These are phyloP conservation scores for Didymella pinodella DNA, from an alignment of 2,329 filamentous ascomycete species.

Conservation along the genomic window DNA sequence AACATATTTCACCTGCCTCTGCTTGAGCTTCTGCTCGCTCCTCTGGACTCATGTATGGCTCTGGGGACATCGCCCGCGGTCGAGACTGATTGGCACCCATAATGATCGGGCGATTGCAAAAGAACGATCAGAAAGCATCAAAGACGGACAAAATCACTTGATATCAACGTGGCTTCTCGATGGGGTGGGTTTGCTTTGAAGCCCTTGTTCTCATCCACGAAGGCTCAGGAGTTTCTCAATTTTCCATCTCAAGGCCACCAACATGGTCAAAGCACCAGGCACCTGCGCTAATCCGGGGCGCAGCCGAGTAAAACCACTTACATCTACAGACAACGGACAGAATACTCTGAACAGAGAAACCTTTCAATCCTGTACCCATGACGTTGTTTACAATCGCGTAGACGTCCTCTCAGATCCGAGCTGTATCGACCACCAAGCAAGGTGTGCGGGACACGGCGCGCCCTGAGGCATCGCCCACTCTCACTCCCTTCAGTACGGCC, in stretches of 20 bases:
- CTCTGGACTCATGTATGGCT: conserved; percentile 35
- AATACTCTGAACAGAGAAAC: background rate
- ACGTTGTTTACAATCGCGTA: background rate
- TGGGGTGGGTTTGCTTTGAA: background rate
- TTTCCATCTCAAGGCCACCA: conserved; percentile 9
- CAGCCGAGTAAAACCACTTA: background rate
- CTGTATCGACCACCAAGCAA: conserved; percentile 17
- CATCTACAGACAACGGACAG: background rate
- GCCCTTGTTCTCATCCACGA: background rate
- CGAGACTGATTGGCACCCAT: conserved; percentile 43
- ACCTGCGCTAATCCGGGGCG: conserved; percentile 10
- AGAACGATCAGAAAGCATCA: background rate
- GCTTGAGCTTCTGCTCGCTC: conserved; percentile 34
- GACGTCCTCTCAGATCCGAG: background rate
- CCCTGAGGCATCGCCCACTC: too few relatives aligned
- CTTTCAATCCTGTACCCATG: background rate
- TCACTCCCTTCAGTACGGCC: too few relatives aligned
- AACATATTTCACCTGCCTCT: conserved; percentile 29
- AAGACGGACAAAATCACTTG: background rate
- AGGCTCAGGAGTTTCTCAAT: conserved; percentile 3
- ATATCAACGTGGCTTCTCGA: background rate
- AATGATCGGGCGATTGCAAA: background rate
- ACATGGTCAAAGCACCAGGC: conserved; percentile 14
- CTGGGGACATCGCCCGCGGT: conserved; percentile 24
- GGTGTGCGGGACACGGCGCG: too few relatives aligned